Percentiles rank a stretch among this genome's conserved stretches.
phyloP scores from a whole-genome alignment of 345 rosid genomes.

The Orychophragmus violaceus region DNA sequence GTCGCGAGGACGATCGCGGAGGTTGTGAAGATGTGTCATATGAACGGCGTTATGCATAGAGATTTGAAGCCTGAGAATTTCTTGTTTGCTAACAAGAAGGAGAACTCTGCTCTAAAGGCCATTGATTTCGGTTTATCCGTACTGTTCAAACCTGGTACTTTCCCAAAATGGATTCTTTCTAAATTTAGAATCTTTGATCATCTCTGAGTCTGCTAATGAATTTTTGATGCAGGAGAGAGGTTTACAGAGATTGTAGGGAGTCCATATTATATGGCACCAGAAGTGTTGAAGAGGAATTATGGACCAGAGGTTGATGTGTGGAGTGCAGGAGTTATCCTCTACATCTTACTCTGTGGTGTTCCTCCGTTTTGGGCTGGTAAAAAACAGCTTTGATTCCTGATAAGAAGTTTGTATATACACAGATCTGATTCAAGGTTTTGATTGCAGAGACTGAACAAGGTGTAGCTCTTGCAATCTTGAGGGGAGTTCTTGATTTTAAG shows the following conservation, averaged over 20 bases:
- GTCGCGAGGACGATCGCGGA: conserved; percentile 77
- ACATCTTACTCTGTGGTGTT: conserved; percentile 81
- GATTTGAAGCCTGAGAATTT: conserved; percentile 98
- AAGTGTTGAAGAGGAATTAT: conserved; percentile 76
- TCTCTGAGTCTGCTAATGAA: neutral
- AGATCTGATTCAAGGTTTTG: neutral
- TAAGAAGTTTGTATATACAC: neutral
- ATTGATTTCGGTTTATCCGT: conserved; percentile 94
- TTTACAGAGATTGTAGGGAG: conserved; percentile 92
- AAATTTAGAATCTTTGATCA: conserved; percentile 5
- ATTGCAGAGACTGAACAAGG: conserved; percentile 89
- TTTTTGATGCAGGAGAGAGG: conserved; percentile 56
- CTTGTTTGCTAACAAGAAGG: conserved; percentile 87
- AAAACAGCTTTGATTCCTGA: neutral
- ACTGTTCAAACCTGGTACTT: conserved; percentile 83
- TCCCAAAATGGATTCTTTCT: neutral
- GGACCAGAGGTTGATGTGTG: conserved; percentile 94
- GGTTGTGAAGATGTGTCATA: conserved; percentile 89
- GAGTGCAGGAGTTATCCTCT: conserved; percentile 94
- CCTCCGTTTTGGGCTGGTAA: conserved; percentile 81
- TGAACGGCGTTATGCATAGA: conserved; percentile 92
- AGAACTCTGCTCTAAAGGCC: conserved; percentile 75
- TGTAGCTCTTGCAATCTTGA: conserved; percentile 90
- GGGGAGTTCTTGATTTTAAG: conserved; percentile 75
- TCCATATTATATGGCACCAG: conserved; percentile 97